Evolutionary conservation across 1,284 basidiomycete genomes (phyloP).

Genomic region (Fomitopsis betulina): DNA sequence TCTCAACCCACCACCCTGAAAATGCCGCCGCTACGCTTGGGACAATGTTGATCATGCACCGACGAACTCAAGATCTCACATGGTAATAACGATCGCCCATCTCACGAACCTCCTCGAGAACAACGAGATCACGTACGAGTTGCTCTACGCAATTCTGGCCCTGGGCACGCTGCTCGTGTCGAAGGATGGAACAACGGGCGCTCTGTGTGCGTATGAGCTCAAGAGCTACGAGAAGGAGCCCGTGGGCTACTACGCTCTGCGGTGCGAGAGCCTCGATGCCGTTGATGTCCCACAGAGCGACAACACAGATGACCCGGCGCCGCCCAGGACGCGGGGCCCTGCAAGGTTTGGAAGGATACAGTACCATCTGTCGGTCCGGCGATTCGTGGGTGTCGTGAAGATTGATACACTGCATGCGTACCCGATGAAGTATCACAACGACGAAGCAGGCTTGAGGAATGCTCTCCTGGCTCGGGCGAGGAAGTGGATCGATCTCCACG

Average conservation of each 20-base stretch:
- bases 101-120: slow-evolving; percentile 43
- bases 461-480: slow-evolving; percentile 41
- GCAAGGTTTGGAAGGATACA: background rate
- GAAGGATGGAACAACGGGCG: slow-evolving; percentile 34
- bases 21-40: too few species aligned
- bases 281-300: slow-evolving; percentile 18
- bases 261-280: slow-evolving; percentile 17
- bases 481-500: slow-evolving; percentile 46
- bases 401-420: slow-evolving; percentile 46
- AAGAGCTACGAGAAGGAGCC: background rate
- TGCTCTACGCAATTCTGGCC: slow-evolving; percentile 48
- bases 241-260: background rate
- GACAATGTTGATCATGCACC: too few species aligned
- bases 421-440: slow-evolving; percentile 45
- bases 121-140: slow-evolving; percentile 50
- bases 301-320: slow-evolving; percentile 33
- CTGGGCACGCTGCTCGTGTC: slow-evolving; percentile 45
- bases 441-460: slow-evolving; percentile 32
- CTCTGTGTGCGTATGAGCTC: background rate
- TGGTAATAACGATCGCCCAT: slow-evolving; percentile 38
- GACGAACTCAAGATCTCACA: too few species aligned
- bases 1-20: too few species aligned
- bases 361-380: background rate
- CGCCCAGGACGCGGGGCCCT: background rate
- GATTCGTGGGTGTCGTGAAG: slow-evolving; percentile 35